Base-by-base conservation (phyloP, 352 stramenopile genomes). In the Globisporangium heterothallicum region DNA sequence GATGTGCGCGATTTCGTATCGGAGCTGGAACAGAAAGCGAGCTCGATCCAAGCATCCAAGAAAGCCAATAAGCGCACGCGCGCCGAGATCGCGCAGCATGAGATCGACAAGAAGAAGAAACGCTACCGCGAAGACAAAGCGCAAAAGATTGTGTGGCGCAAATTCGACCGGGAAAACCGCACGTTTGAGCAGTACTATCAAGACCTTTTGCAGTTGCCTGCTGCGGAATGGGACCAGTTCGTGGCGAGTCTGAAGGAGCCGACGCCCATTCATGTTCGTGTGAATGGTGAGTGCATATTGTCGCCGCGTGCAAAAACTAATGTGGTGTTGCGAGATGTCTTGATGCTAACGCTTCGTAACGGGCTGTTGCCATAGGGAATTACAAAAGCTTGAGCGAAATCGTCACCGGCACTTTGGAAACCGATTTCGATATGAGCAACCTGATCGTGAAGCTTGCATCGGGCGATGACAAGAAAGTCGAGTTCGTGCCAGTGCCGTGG, bases 61-160 rank as follows among this genome's bases (percentile, higher is more conserved):
- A 68, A 68, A 35, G 30, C 45, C 26, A 75, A 65, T 36, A 88
- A 91, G 50, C 73, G 76, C 40, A 67, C 70, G 22, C 58, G 74
- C 42, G 64, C 70, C 4, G 75, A 86, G 49, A 59, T 71, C 12
- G 68, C 82, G 58, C 74, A 86, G 49, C 70, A 84, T 14, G 74
- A 63, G 16, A 58, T 73, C 55, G 62, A 74, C 35, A 66, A 76
- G 52, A 50, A 75, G 44, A 84, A 86, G 60, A 80, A 84, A 59
- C 61, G 69, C 25, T 74, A 75, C 47, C 65, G 78, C 16, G 70
- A 86, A 48, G 65, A 77, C 41, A 86, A 84, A 49, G 81, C 82
- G 5, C 69, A 89, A 66, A 93, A 93, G 60, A 84, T 93, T 47
- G 79, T 93, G 51, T 93, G 82, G 82, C 82, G 82, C 59, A 93